These are phyloP conservation scores for Chalaropsis ovoidea DNA, from an alignment of 2,329 filamentous ascomycete species.

Conservation along the genomic window DNA sequence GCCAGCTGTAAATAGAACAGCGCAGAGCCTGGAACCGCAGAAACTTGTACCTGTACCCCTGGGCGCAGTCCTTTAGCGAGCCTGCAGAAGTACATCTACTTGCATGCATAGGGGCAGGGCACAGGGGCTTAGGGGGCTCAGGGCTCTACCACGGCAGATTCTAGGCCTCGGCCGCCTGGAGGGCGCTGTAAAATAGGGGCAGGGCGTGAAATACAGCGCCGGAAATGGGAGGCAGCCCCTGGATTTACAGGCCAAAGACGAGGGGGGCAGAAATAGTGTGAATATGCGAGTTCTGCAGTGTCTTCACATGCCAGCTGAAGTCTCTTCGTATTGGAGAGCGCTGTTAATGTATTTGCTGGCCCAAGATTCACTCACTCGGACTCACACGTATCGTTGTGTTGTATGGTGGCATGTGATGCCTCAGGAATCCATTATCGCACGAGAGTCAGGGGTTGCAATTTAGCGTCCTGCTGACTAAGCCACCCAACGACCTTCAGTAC, in stretches of 20 bases:
- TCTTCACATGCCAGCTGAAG: too few species aligned
- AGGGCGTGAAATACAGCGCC: background rate
- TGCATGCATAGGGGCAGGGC: background rate
- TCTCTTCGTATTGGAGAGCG: too few species aligned
- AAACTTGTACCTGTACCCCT: slow-evolving; percentile 10
- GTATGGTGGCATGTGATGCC: background rate
- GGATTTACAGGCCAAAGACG: background rate
- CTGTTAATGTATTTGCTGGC: background rate
- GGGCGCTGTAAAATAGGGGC: background rate
- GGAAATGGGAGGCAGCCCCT: slow-evolving; percentile 1
- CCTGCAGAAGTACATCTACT: background rate
- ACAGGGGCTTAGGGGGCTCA: too few species aligned
- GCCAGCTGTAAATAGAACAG: slow-evolving; percentile 7
- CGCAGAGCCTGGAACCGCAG: background rate
- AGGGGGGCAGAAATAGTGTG: too few species aligned
- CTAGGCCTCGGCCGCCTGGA: background rate
- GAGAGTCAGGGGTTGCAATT: background rate
- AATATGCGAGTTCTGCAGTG: too few species aligned
- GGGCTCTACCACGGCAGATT: background rate
- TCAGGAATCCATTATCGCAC: background rate
- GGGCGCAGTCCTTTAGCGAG: background rate
- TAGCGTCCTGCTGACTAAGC: background rate
- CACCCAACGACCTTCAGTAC: background rate
- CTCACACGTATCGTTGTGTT: background rate
- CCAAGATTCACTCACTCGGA: background rate